A percentile compares a stretch with the other conserved stretches of the same genome.
These are phyloP conservation scores for Boletus bicolor DNA, from an alignment of 768 basidiomycete species.

Conservation along the genomic window DNA sequence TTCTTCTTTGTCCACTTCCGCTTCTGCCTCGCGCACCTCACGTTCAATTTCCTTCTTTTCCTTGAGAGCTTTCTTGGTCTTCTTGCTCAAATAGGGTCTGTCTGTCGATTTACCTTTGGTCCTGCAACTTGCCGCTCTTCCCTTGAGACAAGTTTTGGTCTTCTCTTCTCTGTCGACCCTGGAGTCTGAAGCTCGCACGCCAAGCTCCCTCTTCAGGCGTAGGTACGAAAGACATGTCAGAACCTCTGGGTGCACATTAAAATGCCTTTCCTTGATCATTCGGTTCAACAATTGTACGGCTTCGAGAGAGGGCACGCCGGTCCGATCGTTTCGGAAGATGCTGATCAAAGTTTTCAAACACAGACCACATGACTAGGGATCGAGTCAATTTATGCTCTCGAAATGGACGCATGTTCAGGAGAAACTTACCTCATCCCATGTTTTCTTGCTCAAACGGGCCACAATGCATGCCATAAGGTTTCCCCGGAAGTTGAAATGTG, in stretches of 20 bases:
- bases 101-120: slow-evolving; percentile 57
- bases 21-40: slow-evolving; percentile 92
- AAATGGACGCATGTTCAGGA: slow-evolving; percentile 4
- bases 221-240: slow-evolving; percentile 81
- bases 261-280: slow-evolving; percentile 93
- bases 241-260: slow-evolving; percentile 86
- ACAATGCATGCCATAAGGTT: slow-evolving; percentile 91
- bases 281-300: slow-evolving; percentile 87
- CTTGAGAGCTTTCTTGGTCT: slow-evolving; percentile 77
- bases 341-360: slow-evolving; percentile 79
- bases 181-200: slow-evolving; percentile 72
- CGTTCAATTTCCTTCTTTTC: slow-evolving; percentile 88
- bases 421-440: slow-evolving; percentile 80
- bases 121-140: slow-evolving; percentile 37
- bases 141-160: slow-evolving; percentile 36
- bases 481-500: slow-evolving; percentile 95
- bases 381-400: slow-evolving; percentile 6
- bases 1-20: slow-evolving; percentile 90
- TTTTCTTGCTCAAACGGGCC: slow-evolving; percentile 74
- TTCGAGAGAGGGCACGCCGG: slow-evolving; percentile 81
- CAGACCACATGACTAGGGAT: slow-evolving; percentile 71
- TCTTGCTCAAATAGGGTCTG: slow-evolving; percentile 86
- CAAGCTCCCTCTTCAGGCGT: slow-evolving; percentile 83
- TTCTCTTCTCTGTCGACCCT: slow-evolving; percentile 54
- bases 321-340: slow-evolving; percentile 80